Evolutionary conservation across 2,329 filamentous ascomycete genomes (phyloP).

Genomic region (Beauveria bassiana): DNA sequence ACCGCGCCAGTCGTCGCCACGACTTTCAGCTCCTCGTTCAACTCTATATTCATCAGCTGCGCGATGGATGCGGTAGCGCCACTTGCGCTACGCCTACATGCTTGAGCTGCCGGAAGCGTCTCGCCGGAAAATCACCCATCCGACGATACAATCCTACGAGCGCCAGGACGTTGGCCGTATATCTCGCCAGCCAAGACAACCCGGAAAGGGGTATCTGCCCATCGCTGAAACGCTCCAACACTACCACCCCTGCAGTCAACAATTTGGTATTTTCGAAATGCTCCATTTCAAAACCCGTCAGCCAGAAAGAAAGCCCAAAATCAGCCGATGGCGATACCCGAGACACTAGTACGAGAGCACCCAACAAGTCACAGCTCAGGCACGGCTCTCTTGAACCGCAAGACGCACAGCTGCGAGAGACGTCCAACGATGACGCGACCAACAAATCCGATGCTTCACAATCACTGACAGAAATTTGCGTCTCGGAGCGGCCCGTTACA

Average conservation of each 20-base stretch:
- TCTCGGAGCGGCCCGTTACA: slow-evolving; percentile 39
- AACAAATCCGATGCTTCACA: neutral
- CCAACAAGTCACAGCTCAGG: neutral
- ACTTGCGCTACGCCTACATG: slow-evolving; percentile 70
- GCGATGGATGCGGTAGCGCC: slow-evolving; percentile 65
- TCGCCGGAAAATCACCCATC: slow-evolving; percentile 59
- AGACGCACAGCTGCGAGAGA: neutral
- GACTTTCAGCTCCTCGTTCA: slow-evolving; percentile 61
- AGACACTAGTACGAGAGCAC: neutral
- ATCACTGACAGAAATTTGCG: slow-evolving; percentile 22
- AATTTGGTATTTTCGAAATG: slow-evolving; percentile 36
- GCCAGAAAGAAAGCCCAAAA: slow-evolving; percentile 40
- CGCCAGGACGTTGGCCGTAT: slow-evolving; percentile 71
- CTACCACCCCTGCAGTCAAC: slow-evolving; percentile 37
- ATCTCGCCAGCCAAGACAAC: slow-evolving; percentile 72
- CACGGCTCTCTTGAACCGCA: neutral
- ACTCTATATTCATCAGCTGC: slow-evolving; percentile 68
- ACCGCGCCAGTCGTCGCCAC: slow-evolving; percentile 53
- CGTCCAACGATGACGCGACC: neutral
- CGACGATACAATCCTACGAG: slow-evolving; percentile 75
- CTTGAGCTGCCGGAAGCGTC: slow-evolving; percentile 66
- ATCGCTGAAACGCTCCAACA: slow-evolving; percentile 33
- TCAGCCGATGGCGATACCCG: slow-evolving; percentile 27
- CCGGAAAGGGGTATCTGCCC: slow-evolving; percentile 63
- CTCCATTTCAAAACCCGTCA: slow-evolving; percentile 22